Evolutionary conservation across 2,329 filamentous ascomycete species (phyloP), one percentile per base, ranked within the genome.

Genomic region (Epichloe hybrida): DNA sequence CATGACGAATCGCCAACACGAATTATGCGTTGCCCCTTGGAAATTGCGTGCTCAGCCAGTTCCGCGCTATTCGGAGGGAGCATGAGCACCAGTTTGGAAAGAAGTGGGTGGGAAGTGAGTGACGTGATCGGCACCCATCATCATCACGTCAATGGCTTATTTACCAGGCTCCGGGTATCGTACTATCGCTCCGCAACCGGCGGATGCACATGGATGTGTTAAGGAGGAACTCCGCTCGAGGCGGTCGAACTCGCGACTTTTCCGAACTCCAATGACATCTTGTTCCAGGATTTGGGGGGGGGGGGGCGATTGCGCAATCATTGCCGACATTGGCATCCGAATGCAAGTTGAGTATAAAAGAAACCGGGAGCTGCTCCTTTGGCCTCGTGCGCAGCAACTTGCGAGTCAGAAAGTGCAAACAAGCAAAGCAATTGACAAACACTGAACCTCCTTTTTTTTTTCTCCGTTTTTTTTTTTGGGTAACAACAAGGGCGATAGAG

Each of bases 81-180:
- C 1, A 20, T 27, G 13, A 41, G 43, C 21, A 36, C 46, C 9
- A 37, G 17, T 4, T n/a, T 34, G 41, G 20, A 44, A 45, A 39
- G 35, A 50, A 50, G 41, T 39, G 49, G 50, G 37, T 37, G 34
- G 6, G 12, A 38, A n/a, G 34, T 9, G 2, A 37, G 46, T 57
- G 56, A 53, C 56, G 56, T 56, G 53, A 57, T 57, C 48, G 43
- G 50, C 50, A 44, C 54, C 50, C 31, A 31, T 31, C 31, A 48
- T 48, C 52, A 56, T 56, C 53, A 34, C 56, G 53, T 56, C 54
- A 55, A 53, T 48, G 41, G 37, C 31, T 7, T 17, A 21, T 35
- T n/a, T 5, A 7, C 5, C 3, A 21, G 31, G 1, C 8, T 31
- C 2, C 21, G 17, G 13, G 42, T 41, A 45, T 8, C 15, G 35